Evolutionary conservation across 2,329 filamentous ascomycete genomes (phyloP).

Genomic region (Monosporascus sp.): DNA sequence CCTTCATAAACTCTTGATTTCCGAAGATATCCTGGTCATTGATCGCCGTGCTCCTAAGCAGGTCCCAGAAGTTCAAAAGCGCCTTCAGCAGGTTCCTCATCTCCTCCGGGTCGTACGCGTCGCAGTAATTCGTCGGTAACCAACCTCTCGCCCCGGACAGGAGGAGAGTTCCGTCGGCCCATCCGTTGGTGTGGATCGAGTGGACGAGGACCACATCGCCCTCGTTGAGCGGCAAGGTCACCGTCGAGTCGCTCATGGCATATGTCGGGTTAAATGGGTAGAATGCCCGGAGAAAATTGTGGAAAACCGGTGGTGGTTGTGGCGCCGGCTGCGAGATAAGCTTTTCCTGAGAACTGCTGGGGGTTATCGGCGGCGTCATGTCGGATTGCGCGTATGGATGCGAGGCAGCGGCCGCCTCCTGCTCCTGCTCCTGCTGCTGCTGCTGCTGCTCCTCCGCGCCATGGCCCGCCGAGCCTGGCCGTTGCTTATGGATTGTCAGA

Average conservation of each 20-base stretch:
- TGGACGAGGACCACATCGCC: constrained; percentile 93
- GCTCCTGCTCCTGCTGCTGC: constrained; percentile 17
- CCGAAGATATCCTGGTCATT: constrained; percentile 75
- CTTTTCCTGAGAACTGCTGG: constrained; percentile 61
- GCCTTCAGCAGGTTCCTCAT: constrained; percentile 82
- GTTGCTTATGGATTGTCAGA: constrained; percentile 45
- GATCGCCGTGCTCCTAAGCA: constrained; percentile 71
- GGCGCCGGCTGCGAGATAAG: constrained; percentile 36
- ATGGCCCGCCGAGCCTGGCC: constrained; percentile 22
- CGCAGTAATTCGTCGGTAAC: constrained; percentile 98
- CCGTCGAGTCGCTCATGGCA: constrained; percentile 73
- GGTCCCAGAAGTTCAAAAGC: constrained; percentile 86
- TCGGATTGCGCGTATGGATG: constrained; percentile 48
- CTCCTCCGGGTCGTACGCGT: constrained; percentile 83
- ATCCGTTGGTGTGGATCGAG: constrained; percentile 95
- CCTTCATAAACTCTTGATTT: constrained; percentile 90
- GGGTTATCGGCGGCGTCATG: constrained; percentile 74
- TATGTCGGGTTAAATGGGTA: constrained; percentile 83
- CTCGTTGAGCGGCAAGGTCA: constrained; percentile 82
- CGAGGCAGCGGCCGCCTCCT: constrained; percentile 23
- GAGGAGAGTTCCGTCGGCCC: constrained; percentile 92
- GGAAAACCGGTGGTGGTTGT: constrained; percentile 51
- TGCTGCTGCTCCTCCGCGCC: constrained; percentile 17
- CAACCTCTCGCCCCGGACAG: constrained; percentile 83
- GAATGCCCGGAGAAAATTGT: constrained; percentile 91